These are phyloP conservation scores for Magnaporthales sp. DNA, from an alignment of 2,329 filamentous ascomycete species.

Conservation along the genomic window DNA sequence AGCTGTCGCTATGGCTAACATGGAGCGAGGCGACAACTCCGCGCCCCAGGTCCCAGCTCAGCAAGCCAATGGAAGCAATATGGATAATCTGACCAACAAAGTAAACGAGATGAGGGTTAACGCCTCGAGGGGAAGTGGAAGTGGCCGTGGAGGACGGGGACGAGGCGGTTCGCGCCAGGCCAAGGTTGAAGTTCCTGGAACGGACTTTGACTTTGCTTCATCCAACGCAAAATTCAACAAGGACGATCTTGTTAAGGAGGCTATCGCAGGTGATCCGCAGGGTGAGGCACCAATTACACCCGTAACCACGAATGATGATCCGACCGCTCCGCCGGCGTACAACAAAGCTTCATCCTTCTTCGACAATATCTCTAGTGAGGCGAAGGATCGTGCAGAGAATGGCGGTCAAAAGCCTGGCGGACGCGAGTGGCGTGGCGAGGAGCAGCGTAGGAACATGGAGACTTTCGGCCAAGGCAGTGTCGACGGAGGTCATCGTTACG, in stretches of 20 bases:
- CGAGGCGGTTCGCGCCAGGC: slow-evolving; percentile 40
- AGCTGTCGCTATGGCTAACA: slow-evolving; percentile 71
- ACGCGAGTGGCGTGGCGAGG: slow-evolving; percentile 82
- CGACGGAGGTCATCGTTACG: slow-evolving; percentile 59
- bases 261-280: slow-evolving; percentile 67
- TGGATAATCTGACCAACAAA: slow-evolving; percentile 67
- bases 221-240: slow-evolving; percentile 86
- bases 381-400: slow-evolving; percentile 77
- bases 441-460: slow-evolving; percentile 93
- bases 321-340: slow-evolving; percentile 51
- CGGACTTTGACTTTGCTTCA: slow-evolving; percentile 86
- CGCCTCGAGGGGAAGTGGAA: slow-evolving; percentile 34
- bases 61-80: slow-evolving; percentile 33
- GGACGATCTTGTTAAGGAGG: slow-evolving; percentile 80
- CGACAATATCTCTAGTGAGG: slow-evolving; percentile 94
- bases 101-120: slow-evolving; percentile 70
- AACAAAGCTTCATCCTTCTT: slow-evolving; percentile 91
- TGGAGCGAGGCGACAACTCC: slow-evolving; percentile 32
- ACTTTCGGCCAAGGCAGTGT: slow-evolving; percentile 97
- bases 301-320: slow-evolving; percentile 14
- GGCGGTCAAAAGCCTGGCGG: slow-evolving; percentile 61
- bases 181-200: slow-evolving; percentile 81
- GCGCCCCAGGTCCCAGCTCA: slow-evolving; percentile 16
- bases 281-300: slow-evolving; percentile 35
- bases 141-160: slow-evolving; percentile 31